Evolutionary conservation across 2,329 filamentous ascomycete species (phyloP), one percentile per base, ranked within the genome.

Genomic region (Ophiosphaerella herpotricha): DNA sequence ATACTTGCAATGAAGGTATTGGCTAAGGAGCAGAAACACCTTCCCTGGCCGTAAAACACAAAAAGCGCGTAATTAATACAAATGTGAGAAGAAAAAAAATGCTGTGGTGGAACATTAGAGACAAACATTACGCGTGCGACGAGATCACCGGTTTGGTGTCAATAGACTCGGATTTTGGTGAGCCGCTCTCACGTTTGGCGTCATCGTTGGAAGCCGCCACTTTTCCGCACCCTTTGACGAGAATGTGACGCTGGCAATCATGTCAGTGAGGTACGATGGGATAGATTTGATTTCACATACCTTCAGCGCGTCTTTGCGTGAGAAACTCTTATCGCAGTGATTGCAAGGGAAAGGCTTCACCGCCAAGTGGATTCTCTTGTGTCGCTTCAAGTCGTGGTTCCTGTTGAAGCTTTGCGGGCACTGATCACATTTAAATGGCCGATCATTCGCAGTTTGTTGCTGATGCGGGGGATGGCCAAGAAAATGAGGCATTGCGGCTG

Each of bases 251-350:
- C 85, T 87, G 42, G 29, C 3, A 2, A 1, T 14, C 4, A 11
- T 8, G 38, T 63, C 44, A 58, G 51, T 24, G 31, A 13, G 84
- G 76, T 82, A 8, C 11, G 18, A 43, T 33, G 49, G 2, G 5
- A 45, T 4, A 29, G 14, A 0, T 5, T 35, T 33, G 26, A 29
- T 9, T 2, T 12, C 37, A 77, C 84, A 64, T 78, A 97, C 94
- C 89, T 97, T 97, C 26, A 99, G 79, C 8, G 94, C 94, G 74
- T 97, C 94, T 72, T 97, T 97, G 52, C 94, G 83, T 3, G 92
- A 97, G 68, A 99, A 99, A 70, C 90, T 94, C 82, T 97, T 97
- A 54, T 96, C 91, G 71, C 94, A 99, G 66, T 88, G 88, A 6
- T 80, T 84, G 72, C 94, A 99, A 0, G 92, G 92, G 72, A 93